Evolutionary conservation across 345 rosid genomes (phyloP), one percentile per base, ranked within the genome.

Genomic region (Eutrema yunnanense): DNA sequence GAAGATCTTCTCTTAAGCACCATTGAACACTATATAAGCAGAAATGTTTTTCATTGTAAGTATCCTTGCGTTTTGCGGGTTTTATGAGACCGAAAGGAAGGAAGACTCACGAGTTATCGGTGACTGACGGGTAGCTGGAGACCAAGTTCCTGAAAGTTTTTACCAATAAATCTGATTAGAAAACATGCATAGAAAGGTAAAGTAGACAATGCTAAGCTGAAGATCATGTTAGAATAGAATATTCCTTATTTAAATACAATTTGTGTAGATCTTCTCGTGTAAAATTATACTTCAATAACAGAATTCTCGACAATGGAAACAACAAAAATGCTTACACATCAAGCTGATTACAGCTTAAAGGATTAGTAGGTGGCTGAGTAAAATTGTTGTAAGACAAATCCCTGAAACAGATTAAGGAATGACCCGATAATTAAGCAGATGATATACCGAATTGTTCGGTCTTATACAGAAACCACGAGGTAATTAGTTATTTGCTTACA

Each of bases 361-460:
- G 3, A 19, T 19, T 19, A 19, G 22, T 19, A 69, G 83, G 47
- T 49, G 89, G 53, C 30, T 77, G 77, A 0, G 89, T 85, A 76
- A 95, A 95, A 67, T 82, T 95, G 88, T 95, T 95, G 80, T 88
- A 86, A 46, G 98, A 94, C 60, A 90, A 74, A 80, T 94, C 98
- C 4, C 98, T 94, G 87, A 59, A 74, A 14, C 14, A 67, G 37
- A 34, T 32, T 10, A 64, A 63, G 7, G 2, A 38, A 16, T 16
- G 41, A 54, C 51, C 6, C 4, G 16, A 37, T 62, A 37, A 47
- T 1, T 19, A 19, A 1, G 19, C 43, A 62, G 5, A 40, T 76
- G 43, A 8, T 51, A 42, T 33, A 27, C 34, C 36, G n/a, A 34
- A 14, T 8, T 2, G 1, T 34, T 4, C 10, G 33, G 47, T 60